Conservation (phyloP, 108 stramenopile species). For the Bacterosira constricta region DNA sequence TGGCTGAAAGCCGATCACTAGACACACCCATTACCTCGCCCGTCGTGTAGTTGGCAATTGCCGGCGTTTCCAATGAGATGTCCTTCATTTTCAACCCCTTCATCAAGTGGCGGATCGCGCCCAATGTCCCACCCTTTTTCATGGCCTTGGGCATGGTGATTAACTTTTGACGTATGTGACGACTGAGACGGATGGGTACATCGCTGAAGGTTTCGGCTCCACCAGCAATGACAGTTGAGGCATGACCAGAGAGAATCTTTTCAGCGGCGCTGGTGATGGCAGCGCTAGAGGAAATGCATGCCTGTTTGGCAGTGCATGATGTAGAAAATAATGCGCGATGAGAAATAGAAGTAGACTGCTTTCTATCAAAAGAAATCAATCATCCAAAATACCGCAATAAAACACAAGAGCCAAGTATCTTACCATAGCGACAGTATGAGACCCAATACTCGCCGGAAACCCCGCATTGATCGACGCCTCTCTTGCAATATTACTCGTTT, state of each 20-base stretch:
- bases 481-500: conserved; percentile 95
- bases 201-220: conserved; percentile 97
- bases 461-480: conserved; percentile 97
- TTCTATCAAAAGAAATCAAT: not conserved
- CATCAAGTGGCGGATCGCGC: conserved; percentile 76
- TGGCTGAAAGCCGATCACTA: conserved; percentile 92
- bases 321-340: not conserved
- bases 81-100: conserved; percentile 93
- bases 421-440: conserved; percentile 91
- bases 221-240: conserved; percentile 93
- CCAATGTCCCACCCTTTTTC: conserved; percentile 91
- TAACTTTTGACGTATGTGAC: conserved; percentile 89
- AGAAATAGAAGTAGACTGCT: not conserved
- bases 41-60: conserved; percentile 98
- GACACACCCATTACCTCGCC: conserved; percentile 99
- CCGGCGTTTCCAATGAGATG: conserved; percentile 93
- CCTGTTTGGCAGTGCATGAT: conserved; percentile 48
- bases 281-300: conserved; percentile 96
- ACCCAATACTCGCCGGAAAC: conserved; percentile 84
- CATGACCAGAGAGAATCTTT: conserved; percentile 92
- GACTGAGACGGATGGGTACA: conserved; percentile 94
- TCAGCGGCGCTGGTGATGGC: conserved; percentile 94
- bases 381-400: not conserved
- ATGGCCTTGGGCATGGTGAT: conserved; percentile 93
- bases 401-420: not conserved